These are phyloP conservation scores for Ogataea pilisensis DNA, from an alignment of 805 yeast genomes.

Conservation along the genomic window DNA sequence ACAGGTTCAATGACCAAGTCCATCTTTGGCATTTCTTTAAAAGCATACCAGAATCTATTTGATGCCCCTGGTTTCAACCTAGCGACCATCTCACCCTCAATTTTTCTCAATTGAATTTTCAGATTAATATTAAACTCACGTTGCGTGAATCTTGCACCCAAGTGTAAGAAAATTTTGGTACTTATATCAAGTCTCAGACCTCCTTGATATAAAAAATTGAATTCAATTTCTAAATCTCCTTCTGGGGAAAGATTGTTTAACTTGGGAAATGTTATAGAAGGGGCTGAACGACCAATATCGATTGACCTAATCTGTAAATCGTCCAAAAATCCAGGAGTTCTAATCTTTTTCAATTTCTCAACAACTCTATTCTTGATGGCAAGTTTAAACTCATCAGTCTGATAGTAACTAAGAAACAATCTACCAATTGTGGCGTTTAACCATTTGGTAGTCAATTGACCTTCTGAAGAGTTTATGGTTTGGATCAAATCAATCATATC, in stretches of 20 bases:
- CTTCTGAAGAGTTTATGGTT: conserved; percentile 74
- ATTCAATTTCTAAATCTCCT: conserved; percentile 63
- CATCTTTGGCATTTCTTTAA: conserved; percentile 72
- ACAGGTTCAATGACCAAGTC: conserved; percentile 81
- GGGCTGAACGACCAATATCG: conserved; percentile 76
- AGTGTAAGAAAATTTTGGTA: conserved; percentile 70
- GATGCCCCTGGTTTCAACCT: conserved; percentile 87
- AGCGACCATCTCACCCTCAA: conserved; percentile 71
- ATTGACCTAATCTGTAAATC: conserved; percentile 72
- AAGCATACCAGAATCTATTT: conserved; percentile 85
- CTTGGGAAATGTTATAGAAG: conserved; percentile 70
- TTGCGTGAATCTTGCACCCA: conserved; percentile 72
- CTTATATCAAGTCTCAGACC: conserved; percentile 71
- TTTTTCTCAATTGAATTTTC: conserved; percentile 58
- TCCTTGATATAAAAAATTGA: conserved; percentile 69
- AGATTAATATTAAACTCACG: conserved; percentile 71
- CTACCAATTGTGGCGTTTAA: conserved; percentile 84
- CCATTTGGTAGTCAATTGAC: conserved; percentile 84
- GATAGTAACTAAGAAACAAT: conserved; percentile 69
- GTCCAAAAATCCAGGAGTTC: conserved; percentile 83
- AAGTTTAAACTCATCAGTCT: conserved; percentile 61
- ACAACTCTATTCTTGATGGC: conserved; percentile 56
- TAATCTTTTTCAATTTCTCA: conserved; percentile 71
- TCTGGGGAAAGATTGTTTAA: conserved; percentile 70
- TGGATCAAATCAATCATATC: conserved; percentile 74